Percentiles rank a stretch among this genome's conserved stretches.
Evolutionary conservation across 768 basidiomycete species (phyloP).

Genomic region (Leccinum fibrillosum): DNA sequence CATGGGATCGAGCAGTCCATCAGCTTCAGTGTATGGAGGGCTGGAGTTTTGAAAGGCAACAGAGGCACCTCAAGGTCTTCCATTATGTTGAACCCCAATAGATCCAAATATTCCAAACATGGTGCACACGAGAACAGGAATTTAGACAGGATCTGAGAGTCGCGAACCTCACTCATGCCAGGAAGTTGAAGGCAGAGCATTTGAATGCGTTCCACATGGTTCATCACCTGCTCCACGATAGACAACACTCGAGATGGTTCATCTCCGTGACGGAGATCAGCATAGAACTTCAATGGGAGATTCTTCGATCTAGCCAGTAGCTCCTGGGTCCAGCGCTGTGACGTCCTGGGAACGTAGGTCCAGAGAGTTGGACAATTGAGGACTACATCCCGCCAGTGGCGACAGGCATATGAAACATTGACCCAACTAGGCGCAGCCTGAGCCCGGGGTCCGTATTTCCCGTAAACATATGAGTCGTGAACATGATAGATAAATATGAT

Average conservation of each 20-base stretch:
- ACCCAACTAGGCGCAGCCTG: background rate
- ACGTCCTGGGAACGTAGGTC: background rate
- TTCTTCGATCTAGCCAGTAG: background rate
- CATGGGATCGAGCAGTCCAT: background rate
- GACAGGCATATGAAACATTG: background rate
- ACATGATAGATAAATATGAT: background rate
- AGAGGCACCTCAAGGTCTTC: background rate
- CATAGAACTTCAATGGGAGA: background rate
- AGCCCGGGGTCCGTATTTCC: background rate
- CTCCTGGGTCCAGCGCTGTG: background rate
- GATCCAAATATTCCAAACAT: too few species aligned
- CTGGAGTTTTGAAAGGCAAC: background rate
- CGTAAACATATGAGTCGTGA: background rate
- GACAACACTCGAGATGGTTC: background rate
- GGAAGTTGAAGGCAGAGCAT: background rate
- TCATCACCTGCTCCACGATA: background rate
- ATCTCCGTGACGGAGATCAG: too few species aligned
- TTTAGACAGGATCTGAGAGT: background rate
- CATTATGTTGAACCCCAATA: too few species aligned
- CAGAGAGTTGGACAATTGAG: background rate
- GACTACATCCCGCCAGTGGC: background rate
- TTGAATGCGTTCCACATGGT: background rate
- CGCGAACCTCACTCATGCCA: too few species aligned
- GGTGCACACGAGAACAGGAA: too few species aligned
- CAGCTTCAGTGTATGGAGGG: background rate